Evolutionary conservation across 169 alveolate genomes (phyloP), one percentile per base, ranked within the genome.

Genomic region (Perkinsus chesapeaki): DNA sequence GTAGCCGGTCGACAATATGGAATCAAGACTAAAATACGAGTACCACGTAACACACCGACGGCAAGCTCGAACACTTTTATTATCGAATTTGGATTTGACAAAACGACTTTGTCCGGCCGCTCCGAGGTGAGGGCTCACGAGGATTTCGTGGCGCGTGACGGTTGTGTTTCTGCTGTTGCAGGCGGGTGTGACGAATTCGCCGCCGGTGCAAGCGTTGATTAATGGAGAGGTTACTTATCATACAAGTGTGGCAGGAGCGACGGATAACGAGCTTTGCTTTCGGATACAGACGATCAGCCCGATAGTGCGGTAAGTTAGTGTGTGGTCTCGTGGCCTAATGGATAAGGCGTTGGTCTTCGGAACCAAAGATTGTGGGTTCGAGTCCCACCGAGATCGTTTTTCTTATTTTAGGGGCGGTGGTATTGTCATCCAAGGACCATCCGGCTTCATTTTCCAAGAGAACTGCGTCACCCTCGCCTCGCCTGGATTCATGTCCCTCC

Each of bases 321-420:
- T 5, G 31, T 60, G 82, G 82, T 60, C 82, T 60, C 97, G 98
- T 97, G 98, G 98, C 98, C 98, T 95, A 97, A 97, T 97, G 98
- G 98, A 97, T 97, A 97, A 95, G 98, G 98, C 98, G 98, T 97
- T 98, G 98, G 98, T 97, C 98, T 97, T 95, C 98, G 98, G 98
- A 97, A 96, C 98, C 98, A 98, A 97, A 97, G 98, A 97, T 97
- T 97, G 98, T 97, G 98, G 98, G 98, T 97, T 97, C 98, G 98
- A 97, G 98, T 97, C 98, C 98, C 98, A 97, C 95, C 98, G 97
- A 60, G 82, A 60, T 60, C 82, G 82, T 60, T 60, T 60, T 16
- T 60, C 82, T 16, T 1, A 20, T 60, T 60, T 60, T 34, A 60
- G 82, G 23, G 82, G 82, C 23, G 82, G 82, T 20, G 82, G 82